Conservation (phyloP, 768 basidiomycete species). For the Favolaschia claudopus region DNA sequence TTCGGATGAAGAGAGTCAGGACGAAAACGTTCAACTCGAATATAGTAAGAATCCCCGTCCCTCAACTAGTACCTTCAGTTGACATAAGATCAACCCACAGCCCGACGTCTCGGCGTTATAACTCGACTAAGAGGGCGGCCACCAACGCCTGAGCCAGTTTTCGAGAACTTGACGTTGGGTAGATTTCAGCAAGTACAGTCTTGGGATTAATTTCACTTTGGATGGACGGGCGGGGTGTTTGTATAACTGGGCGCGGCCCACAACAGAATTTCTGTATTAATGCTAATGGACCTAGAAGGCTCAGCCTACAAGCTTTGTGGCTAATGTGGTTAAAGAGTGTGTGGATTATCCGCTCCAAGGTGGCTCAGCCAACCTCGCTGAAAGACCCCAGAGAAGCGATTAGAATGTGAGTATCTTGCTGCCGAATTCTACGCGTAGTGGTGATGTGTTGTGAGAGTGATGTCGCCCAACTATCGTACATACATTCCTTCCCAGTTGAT, state of each 20-base stretch:
- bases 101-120: constrained; percentile 60
- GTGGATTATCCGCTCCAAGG: constrained; percentile 14
- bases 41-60: constrained; percentile 53
- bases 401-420: constrained; percentile 12
- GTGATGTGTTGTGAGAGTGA: constrained; percentile 7
- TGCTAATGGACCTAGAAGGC: constrained; percentile 13
- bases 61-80: constrained; percentile 4
- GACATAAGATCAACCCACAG: constrained; percentile 40
- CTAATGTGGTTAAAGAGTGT: constrained; percentile 8
- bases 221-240: background rate
- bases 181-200: constrained; percentile 20
- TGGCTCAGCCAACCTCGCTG: constrained; percentile 27
- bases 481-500: constrained; percentile 18
- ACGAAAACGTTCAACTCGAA: constrained; percentile 68
- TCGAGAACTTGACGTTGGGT: constrained; percentile 21
- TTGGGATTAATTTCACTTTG: constrained; percentile 25
- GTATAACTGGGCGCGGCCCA: constrained; percentile 24
- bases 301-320: constrained; percentile 14
- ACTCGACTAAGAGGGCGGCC: constrained; percentile 58
- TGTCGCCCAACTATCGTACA: constrained; percentile 26
- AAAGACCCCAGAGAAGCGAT: constrained; percentile 9
- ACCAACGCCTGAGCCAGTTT: constrained; percentile 53
- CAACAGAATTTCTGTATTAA: constrained; percentile 21
- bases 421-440: constrained; percentile 13
- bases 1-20: constrained; percentile 75